Base-by-base conservation (phyloP, 2,329 filamentous ascomycete genomes). In the Colletotrichum truncatum region DNA sequence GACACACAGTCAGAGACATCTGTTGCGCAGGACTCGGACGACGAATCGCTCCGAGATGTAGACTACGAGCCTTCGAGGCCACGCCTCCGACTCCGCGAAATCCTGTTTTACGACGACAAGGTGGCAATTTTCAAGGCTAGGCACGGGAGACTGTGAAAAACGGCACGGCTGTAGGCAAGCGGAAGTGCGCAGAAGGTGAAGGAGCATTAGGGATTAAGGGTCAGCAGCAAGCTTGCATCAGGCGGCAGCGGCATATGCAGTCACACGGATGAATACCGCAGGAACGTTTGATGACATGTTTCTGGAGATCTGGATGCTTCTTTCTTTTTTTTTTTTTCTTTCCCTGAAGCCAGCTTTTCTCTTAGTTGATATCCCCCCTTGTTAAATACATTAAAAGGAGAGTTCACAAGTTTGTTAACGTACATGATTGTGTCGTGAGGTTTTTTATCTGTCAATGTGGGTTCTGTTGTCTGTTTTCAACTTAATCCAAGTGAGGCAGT, bases 31-130 rank as follows among this genome's bases (percentile, higher is more conserved):
- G 81, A 82, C 41, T 84, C 81, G 48, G 81, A 83, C 58, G 81
- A 78, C 12, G 85, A 87, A 67, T 84, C 82, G 4, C 82, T 83
- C 49, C 73, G 81, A 68, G 82, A 84, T 34, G 84, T 84, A 6
- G 78, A 82, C 34, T 72, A 70, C 21, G 70, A 71, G 14, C 76
- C 80, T 38, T 45, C 36, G 41, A 78, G 75, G 54, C 73, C 77
- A 28, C 80, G 84, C 70, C 83, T 94, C 65, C 84, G 88, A 58
- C 80, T 95, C 69, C 83, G 91, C 67, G 92, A 95, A 80, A 95
- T 96, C 68, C 77, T 94, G 67, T 95, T 93, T 76, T 94, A 93
- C 72, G 93, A 95, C 74, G 92, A 95, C 74, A 93, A 93, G 77
- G 88, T 93, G 56, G 89, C 91, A 26, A 90, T 95, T 63, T 95